phyloP scores from a whole-genome alignment of 2,329 filamentous ascomycete species.

The Sporothrix variecibatus region DNA sequence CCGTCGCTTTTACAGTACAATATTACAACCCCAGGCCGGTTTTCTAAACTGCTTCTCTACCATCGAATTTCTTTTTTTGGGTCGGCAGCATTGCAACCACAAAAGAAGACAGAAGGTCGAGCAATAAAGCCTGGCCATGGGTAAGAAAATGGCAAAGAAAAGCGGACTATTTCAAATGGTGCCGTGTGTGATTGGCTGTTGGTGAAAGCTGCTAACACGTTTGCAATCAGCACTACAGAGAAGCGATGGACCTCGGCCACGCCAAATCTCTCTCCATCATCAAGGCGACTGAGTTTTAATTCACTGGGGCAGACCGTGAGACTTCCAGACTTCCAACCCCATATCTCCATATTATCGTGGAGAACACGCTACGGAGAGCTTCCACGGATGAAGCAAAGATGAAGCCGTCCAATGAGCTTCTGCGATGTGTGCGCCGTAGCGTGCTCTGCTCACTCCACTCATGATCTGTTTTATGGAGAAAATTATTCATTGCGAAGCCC shows the following conservation, averaged over 20 bases:
- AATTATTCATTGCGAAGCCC: slow-evolving; percentile 2
- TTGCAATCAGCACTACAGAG: not conserved
- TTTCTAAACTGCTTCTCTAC: not conserved
- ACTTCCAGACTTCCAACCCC: slow-evolving; percentile 1
- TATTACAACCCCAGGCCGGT: not conserved
- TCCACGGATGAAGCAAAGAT: not conserved
- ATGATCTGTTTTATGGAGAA: slow-evolving; percentile 20
- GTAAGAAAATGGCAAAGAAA: not conserved
- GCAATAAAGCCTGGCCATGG: not conserved
- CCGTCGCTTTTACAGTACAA: not conserved
- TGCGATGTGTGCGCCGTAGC: slow-evolving; percentile 3
- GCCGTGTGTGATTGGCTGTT: not conserved
- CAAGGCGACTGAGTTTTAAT: not conserved
- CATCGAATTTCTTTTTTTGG: not conserved
- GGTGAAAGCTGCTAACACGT: not conserved
- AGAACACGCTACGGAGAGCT: slow-evolving; percentile 1
- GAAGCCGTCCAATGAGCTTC: not conserved
- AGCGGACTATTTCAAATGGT: not conserved
- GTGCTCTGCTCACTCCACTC: slow-evolving; percentile 14
- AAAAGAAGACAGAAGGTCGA: not conserved
- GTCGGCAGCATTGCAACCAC: not conserved
- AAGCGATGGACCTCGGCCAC: slow-evolving; percentile 5
- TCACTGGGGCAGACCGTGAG: not conserved
- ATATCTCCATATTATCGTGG: slow-evolving; percentile 12
- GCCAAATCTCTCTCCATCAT: not conserved